Conservation (phyloP, 495 filamentous ascomycete genomes). For the Letharia lupina region DNA sequence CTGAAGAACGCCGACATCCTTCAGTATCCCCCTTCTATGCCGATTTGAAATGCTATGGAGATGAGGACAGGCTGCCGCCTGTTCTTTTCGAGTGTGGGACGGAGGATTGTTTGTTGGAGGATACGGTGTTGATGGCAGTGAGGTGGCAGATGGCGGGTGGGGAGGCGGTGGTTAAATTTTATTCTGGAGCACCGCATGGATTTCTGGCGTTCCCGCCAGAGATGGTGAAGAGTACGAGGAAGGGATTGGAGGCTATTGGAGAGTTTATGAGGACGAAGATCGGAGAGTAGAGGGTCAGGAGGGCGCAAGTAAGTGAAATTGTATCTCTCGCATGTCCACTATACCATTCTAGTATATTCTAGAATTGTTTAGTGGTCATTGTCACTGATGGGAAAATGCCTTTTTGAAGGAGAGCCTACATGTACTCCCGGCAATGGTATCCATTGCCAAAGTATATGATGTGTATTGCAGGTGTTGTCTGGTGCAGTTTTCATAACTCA, state of each 20-base stretch:
- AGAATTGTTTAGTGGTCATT: not conserved
- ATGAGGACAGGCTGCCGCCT: constrained; percentile 32
- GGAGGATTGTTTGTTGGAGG: constrained; percentile 47
- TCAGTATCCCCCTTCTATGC: constrained; percentile 38
- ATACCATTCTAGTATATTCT: not conserved
- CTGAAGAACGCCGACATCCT: constrained; percentile 31
- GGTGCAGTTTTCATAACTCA: not conserved
- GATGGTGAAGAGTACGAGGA: not conserved
- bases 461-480: not conserved
- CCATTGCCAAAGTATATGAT: not conserved
- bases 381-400: not conserved
- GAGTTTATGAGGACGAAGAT: not conserved
- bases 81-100: constrained; percentile 47
- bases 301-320: not conserved
- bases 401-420: not conserved
- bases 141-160: constrained; percentile 46
- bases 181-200: constrained; percentile 45
- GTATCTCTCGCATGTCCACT: not conserved
- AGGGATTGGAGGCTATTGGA: not conserved
- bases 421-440: not conserved
- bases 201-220: constrained; percentile 33
- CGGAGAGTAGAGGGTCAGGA: not conserved
- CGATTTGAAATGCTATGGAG: constrained; percentile 30
- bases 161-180: constrained; percentile 42
- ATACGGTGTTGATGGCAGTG: constrained; percentile 44